Base-by-base conservation (phyloP, 345 rosid species). In the Populus deltoides region DNA sequence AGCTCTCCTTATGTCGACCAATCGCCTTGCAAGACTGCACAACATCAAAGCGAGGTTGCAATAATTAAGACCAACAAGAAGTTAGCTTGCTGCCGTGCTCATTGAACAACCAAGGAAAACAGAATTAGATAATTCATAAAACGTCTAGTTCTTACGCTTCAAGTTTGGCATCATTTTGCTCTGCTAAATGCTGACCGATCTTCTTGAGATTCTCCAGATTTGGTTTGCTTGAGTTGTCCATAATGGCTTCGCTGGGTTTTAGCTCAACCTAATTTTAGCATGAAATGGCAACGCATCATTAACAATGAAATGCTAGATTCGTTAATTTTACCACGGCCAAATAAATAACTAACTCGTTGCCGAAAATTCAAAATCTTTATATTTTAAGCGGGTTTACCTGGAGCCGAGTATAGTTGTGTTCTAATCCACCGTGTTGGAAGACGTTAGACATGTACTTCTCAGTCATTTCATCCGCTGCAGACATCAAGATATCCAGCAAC, bases 401-500 rank as follows among this genome's bases (percentile, higher is more conserved):
- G 18, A 80, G 65, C 29, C 83, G 59, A 24, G 71, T 70, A 78
- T 78, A 66, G 53, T 78, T 72, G 27, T 47, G 22, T 6, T 9
- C 8, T 25, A 49, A 2, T 49, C 22, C 25, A 49, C 57, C 41
- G 66, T 12, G 27, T 62, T 10, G 55, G 35, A 78, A 78, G 63
- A 65, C 45, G 39, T 36, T 36, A 36, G 81, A 78, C n/a, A 66
- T 2, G 25, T 51, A 73, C 8, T 53, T 73, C 11, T 79, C 59
- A 38, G 67, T 66, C 68, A 66, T 73, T 20, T 72, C 68, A 66
- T 73, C 81, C 57, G 57, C 57, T 10, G 68, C 77, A 53, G 43
- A 22, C 3, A 39, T 63, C 35, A 74, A 25, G 39, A 79, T 47
- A 74, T 79, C 78, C 57, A 67, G 33, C 61, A 57, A 31, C 29